Evolutionary conservation across 2,329 filamentous ascomycete genomes (phyloP), one percentile per base, ranked within the genome.

Genomic region (Albifimbria verrucaria): DNA sequence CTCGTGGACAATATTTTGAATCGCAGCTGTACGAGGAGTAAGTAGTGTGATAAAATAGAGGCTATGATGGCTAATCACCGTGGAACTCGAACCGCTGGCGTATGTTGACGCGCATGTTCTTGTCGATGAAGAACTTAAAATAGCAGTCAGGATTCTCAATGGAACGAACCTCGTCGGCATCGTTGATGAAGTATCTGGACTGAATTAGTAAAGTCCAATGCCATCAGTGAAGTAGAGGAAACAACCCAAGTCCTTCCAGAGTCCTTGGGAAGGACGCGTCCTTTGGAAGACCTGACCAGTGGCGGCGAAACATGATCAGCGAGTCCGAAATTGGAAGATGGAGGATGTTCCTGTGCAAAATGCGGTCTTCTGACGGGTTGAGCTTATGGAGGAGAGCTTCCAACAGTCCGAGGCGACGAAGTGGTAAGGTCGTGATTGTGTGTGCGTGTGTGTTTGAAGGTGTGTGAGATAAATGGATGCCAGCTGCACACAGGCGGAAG

Each of bases 301-400:
- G 77, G 52, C 88, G 88, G 49, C 87, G 83, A 66, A 94, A 96
- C 92, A 97, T 72, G n/a, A n/a, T n/a, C n/a, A n/a, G n/a, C n/a
- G n/a, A n/a, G n/a, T n/a, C n/a, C n/a, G n/a, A n/a, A n/a, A n/a
- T n/a, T n/a, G n/a, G n/a, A n/a, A n/a, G n/a, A n/a, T n/a, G n/a
- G n/a, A n/a, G n/a, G n/a, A n/a, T n/a, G n/a, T n/a, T n/a, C n/a
- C n/a, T n/a, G n/a, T n/a, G n/a, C n/a, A n/a, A n/a, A n/a, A n/a
- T n/a, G n/a, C n/a, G n/a, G n/a, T n/a, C n/a, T n/a, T n/a, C n/a
- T n/a, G n/a, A n/a, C n/a, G n/a, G n/a, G n/a, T n/a, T n/a, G n/a
- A n/a, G n/a, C n/a, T n/a, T 52, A 17, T 55, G 52, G 26, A 49
- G 17, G 41, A 18, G 20, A 23, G 21, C 18, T n/a, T n/a, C n/a